phyloP scores from a whole-genome alignment of 768 basidiomycete genomes.

The Boletus sp. region DNA sequence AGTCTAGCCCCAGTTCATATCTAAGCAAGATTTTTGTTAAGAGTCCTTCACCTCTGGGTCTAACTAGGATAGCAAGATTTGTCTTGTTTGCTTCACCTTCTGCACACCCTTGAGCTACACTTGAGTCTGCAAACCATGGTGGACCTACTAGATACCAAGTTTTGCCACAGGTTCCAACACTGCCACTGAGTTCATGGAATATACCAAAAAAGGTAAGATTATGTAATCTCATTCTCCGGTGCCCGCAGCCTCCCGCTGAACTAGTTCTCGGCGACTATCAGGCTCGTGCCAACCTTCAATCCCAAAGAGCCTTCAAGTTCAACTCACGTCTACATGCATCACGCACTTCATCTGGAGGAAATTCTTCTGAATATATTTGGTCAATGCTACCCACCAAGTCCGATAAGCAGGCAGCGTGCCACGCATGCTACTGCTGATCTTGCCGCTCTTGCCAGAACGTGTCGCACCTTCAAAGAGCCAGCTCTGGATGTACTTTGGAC shows the following conservation, averaged over 20 bases:
- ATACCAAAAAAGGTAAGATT: not conserved
- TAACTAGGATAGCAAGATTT: too few relatives aligned
- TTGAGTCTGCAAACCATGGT: too few relatives aligned
- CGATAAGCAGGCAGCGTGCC: not conserved
- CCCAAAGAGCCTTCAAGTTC: not conserved
- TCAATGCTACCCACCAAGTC: not conserved
- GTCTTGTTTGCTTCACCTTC: too few relatives aligned
- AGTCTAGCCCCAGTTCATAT: too few relatives aligned
- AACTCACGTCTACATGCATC: conserved; percentile 7
- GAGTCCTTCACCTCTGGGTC: too few relatives aligned
- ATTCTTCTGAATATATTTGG: conserved; percentile 6
- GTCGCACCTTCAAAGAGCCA: conserved; percentile 7
- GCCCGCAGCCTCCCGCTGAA: not conserved
- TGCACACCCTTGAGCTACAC: too few relatives aligned
- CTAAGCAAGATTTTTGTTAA: too few relatives aligned
- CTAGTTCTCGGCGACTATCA: not conserved
- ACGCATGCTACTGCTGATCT: not conserved
- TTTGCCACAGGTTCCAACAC: too few relatives aligned
- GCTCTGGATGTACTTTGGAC: conserved; percentile 5
- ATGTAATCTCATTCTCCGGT: too few relatives aligned
- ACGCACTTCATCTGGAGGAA: conserved; percentile 7
- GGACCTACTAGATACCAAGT: too few relatives aligned
- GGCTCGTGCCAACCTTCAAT: not conserved
- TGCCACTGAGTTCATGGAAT: not conserved
- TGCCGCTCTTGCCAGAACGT: conserved; percentile 2